Evolutionary conservation across 768 basidiomycete genomes (phyloP), one percentile per base, ranked within the genome.

Genomic region (Lepiota venenata): DNA sequence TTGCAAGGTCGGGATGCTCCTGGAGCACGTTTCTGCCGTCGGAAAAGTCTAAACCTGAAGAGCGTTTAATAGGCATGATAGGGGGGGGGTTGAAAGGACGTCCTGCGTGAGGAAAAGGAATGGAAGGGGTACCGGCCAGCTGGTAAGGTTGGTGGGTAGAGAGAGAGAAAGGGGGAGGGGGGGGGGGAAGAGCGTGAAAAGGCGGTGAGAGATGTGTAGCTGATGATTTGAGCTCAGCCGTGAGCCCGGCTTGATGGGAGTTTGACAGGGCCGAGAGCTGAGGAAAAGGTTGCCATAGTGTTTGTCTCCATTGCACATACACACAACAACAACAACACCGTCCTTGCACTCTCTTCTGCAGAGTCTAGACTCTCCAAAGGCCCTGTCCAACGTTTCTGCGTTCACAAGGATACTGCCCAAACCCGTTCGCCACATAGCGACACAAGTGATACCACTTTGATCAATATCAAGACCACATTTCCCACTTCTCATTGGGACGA

Each of bases 1-100:
- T 55, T 20, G 63, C 48, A 42, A 80, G 63, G 61, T 81, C 71
- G 8, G 83, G 84, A 62, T 84, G 78, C 60, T 81, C 75, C 49
- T 82, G 79, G 20, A 80, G 63, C 50, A 75, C 70, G 25, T 55
- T 60, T 55, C 69, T 74, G 66, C 70, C 69, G 62, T 88, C 87
- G 29, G 81, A 80, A 65, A 87, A 88, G 70, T 90, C 88, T 64
- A 85, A 79, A 57, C 77, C 81, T 35, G 85, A 87, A 14, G 74
- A 79, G 36, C 79, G 81, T 58, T 77, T 80, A 40, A 64, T 57
- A 50, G 64, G 45, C 70, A 71, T 72, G 55, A 55, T 44, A 37
- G 36, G 41, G 22, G 49, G n/a, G n/a, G n/a, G n/a, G n/a, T n/a
- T 38, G 27, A 57, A 52, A 61, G 50, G 65, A 75, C 73, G 72